Evolutionary conservation across 805 yeast genomes (phyloP).

Genomic region (Starmera dryadoides): DNA sequence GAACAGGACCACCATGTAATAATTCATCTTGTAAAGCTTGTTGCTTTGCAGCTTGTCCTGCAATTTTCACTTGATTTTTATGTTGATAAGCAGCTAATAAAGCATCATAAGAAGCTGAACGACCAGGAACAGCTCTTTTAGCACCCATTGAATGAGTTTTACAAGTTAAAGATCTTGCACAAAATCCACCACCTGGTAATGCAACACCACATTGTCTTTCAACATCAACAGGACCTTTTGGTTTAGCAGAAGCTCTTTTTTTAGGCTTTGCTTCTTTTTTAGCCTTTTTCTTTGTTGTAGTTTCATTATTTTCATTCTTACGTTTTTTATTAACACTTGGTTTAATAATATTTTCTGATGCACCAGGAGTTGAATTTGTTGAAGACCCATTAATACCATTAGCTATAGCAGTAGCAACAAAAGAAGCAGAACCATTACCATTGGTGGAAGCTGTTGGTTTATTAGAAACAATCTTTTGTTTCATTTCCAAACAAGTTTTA

Average conservation of each 20-base stretch:
- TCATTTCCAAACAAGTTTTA: conserved; percentile 27
- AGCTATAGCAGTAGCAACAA: not conserved
- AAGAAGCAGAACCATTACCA: not conserved
- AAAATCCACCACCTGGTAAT: conserved; percentile 86
- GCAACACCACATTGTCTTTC: conserved; percentile 96
- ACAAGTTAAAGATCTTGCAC: conserved; percentile 94
- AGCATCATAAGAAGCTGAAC: conserved; percentile 88
- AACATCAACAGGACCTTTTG: conserved; percentile 82
- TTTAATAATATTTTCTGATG: not conserved
- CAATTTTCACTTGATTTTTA: conserved; percentile 84
- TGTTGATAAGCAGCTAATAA: conserved; percentile 85
- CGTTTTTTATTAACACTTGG: not conserved
- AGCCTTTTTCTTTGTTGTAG: conserved; percentile 17
- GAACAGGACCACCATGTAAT: conserved; percentile 31
- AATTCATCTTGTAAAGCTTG: conserved; percentile 69
- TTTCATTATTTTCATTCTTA: conserved; percentile 1
- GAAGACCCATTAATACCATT: not conserved
- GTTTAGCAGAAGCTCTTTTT: conserved; percentile 44
- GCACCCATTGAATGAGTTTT: conserved; percentile 99
- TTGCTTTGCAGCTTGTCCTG: conserved; percentile 74
- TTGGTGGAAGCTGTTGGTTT: not conserved
- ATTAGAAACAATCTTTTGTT: conserved; percentile 12
- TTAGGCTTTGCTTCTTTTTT: conserved; percentile 23
- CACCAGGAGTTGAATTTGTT: not conserved
- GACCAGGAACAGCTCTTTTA: conserved; percentile 88